Percentiles rank a stretch among this genome's conserved stretches.
These are phyloP conservation scores for Ustilago bromivora DNA, from an alignment of 1,284 basidiomycete species.

Conservation along the genomic window DNA sequence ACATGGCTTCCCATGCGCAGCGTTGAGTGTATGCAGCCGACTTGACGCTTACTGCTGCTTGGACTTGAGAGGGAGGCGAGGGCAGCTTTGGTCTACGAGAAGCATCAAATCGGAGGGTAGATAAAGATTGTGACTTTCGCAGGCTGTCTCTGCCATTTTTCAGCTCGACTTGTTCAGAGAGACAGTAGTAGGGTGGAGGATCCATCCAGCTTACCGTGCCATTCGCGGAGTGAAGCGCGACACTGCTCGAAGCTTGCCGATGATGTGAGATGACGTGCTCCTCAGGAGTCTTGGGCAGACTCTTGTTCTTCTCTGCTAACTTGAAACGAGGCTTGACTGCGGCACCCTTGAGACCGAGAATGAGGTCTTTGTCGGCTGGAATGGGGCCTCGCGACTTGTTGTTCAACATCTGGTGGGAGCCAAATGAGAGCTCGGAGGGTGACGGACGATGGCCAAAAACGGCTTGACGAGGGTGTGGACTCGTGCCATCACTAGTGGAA, in stretches of 20 bases:
- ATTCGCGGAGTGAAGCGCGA: background rate
- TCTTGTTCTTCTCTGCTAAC: conserved; percentile 17
- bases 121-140: conserved; percentile 31
- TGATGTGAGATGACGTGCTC: background rate
- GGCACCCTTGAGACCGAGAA: conserved; percentile 19
- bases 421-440: conserved; percentile 21
- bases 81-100: conserved; percentile 6
- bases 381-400: background rate
- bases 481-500: conserved; percentile 18
- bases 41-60: background rate
- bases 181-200: conserved; percentile 28
- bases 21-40: background rate
- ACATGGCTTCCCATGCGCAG: conserved; percentile 19
- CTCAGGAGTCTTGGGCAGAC: background rate
- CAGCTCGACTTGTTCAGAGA: background rate
- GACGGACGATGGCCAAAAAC: conserved; percentile 33
- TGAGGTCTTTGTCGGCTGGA: conserved; percentile 23
- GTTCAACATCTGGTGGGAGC: background rate
- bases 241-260: conserved; percentile 1
- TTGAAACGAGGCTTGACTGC: conserved; percentile 11
- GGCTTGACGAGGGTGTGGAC: conserved; percentile 26
- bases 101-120: conserved; percentile 21
- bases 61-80: background rate
- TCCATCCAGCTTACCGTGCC: background rate
- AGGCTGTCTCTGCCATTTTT: background rate